A percentile compares a stretch with the other conserved stretches of the same genome.
phyloP scores from a whole-genome alignment of 768 basidiomycete genomes.

The Termitomyces sp. region DNA sequence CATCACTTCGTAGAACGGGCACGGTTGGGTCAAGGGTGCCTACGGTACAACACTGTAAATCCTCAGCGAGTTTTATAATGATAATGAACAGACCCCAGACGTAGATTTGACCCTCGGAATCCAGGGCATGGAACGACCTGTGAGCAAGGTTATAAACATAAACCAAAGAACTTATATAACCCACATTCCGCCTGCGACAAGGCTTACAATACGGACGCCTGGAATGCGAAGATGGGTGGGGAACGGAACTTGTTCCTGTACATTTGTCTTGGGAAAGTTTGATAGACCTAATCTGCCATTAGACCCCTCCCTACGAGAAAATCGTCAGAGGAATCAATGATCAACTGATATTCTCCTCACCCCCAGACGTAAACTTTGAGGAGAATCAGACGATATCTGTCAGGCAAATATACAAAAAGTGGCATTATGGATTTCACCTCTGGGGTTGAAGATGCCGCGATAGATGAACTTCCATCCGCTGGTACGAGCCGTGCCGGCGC shows the following conservation, averaged over 20 bases:
- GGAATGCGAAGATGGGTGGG: conserved; percentile 61
- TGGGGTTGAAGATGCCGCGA: conserved; percentile 56
- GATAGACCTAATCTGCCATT: conserved; percentile 61
- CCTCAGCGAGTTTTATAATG: background rate
- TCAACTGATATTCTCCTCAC: conserved; percentile 19
- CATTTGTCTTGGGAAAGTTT: conserved; percentile 25
- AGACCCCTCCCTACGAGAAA: conserved; percentile 41
- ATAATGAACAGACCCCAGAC: conserved; percentile 64
- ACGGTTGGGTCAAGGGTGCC: conserved; percentile 54
- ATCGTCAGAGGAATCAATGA: background rate
- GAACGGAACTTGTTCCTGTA: conserved; percentile 42
- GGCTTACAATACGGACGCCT: conserved; percentile 57
- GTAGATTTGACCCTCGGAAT: conserved; percentile 64
- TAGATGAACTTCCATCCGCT: conserved; percentile 82
- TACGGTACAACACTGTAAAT: conserved; percentile 20
- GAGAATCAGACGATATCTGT: background rate
- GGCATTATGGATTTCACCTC: conserved; percentile 43
- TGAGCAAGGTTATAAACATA: background rate
- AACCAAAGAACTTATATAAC: conserved; percentile 16
- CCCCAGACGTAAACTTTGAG: conserved; percentile 46
- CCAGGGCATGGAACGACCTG: conserved; percentile 86
- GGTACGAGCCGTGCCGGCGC: conserved; percentile 62
- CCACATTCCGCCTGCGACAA: conserved; percentile 82
- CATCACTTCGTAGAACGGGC: conserved; percentile 37
- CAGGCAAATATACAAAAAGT: background rate